Evolutionary conservation across 2,329 filamentous ascomycete species (phyloP), one percentile per base, ranked within the genome.

Genomic region (Sporothrix dimorphospora): DNA sequence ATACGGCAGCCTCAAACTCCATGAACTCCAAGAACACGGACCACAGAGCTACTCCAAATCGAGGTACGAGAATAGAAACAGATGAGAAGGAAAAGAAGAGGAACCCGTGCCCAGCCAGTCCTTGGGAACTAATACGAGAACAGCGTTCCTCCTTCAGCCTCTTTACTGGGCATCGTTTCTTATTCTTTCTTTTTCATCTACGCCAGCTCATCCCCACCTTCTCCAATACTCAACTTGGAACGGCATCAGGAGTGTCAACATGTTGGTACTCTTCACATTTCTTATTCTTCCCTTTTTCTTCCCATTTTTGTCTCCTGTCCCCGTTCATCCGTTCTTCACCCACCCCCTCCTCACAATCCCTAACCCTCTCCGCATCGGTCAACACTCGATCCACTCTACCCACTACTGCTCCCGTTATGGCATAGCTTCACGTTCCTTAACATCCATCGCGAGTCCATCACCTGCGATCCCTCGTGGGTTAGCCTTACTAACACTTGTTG

Each of bases 111-210:
- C 42, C 65, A 68, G 65, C 47, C 45, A 51, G 27, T 27, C 65
- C 53, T 51, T 53, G 38, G 49, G 21, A 59, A n/a, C 49, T 34
- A 47, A 30, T 45, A 69, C 67, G 38, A 57, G 51, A 53, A 53
- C 30, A 27, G 8, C 66, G 55, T 40, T 53, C 49, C 42, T 6
- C 11, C 66, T 69, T 57, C 49, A 40, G 14, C 67, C 27, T 61
- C 16, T 38, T 42, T n/a, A 14, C 57, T 24, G 51, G 21, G 51
- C 51, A 53, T 53, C 51, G 51, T 24, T 7, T n/a, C 11, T n/a
- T 49, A 14, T 53, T 21, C 42, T 19, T 42, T 21, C 45, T 38
- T 42, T 45, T 24, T 12, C 38, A 8, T 42, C 57, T 3, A 40
- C 30, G 8, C 30, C 30, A 38, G 55, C 8, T 38, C 30, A 40